Percentiles rank a stretch among this genome's conserved stretches.
phyloP scores from a whole-genome alignment of 192 early-diverging fungal genomes.

The Rhizoclosmatium globosum region DNA sequence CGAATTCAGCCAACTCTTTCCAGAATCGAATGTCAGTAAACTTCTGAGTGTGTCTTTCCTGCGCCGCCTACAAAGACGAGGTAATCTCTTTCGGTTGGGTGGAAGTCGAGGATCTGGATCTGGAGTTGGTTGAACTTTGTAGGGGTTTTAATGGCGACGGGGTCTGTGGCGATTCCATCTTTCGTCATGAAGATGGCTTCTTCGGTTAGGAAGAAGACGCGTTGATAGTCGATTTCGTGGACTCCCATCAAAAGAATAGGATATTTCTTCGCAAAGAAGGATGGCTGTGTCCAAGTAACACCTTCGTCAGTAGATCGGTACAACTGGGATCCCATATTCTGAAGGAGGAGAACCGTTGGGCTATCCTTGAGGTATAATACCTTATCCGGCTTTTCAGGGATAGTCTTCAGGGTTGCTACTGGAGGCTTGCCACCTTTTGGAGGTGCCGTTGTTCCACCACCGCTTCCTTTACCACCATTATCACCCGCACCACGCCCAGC shows the following conservation, averaged over 20 bases:
- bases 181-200: constrained; percentile 50
- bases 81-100: constrained; percentile 87
- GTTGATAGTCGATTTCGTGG: constrained; percentile 74
- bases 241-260: constrained; percentile 64
- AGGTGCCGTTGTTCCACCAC: constrained; percentile 5
- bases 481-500: background rate
- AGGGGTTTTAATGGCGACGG: constrained; percentile 55
- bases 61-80: constrained; percentile 79
- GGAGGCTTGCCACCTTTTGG: constrained; percentile 23
- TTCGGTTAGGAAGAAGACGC: constrained; percentile 59
- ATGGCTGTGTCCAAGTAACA: constrained; percentile 66
- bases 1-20: constrained; percentile 67
- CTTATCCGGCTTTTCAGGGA: constrained; percentile 61
- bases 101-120: constrained; percentile 84
- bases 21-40: constrained; percentile 77
- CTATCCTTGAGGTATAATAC: constrained; percentile 76
- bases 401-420: constrained; percentile 22
- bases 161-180: constrained; percentile 69
- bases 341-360: constrained; percentile 66
- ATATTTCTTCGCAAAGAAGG: constrained; percentile 57
- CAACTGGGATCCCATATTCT: constrained; percentile 61
- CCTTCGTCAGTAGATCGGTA: constrained; percentile 81
- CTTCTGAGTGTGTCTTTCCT: constrained; percentile 67
- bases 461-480: background rate
- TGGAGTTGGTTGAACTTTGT: constrained; percentile 71